Conservation (phyloP, 305 asterid genomes). For the Fraxinus sp. region DNA sequence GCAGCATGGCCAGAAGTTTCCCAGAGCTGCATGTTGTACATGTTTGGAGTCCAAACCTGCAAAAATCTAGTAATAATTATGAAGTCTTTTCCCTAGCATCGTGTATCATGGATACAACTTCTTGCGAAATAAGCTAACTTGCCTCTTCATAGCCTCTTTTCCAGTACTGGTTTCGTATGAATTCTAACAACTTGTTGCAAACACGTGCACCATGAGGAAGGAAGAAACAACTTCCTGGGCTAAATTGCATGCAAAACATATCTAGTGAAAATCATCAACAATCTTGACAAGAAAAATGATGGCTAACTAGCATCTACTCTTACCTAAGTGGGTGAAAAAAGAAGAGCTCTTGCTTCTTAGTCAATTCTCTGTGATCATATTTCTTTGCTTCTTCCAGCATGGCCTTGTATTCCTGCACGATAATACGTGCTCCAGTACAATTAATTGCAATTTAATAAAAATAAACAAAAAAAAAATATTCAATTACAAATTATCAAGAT, state of each 20-base stretch:
- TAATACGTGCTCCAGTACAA: conserved; percentile 13
- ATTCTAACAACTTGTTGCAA: conserved; percentile 83
- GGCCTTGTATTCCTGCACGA: conserved; percentile 72
- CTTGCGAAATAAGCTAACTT: conserved; percentile 8
- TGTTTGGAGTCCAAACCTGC: conserved; percentile 89
- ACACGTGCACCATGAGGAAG: conserved; percentile 72
- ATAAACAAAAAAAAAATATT: background rate
- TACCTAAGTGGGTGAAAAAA: conserved; percentile 94
- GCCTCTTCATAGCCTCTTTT: conserved; percentile 71
- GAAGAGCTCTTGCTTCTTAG: conserved; percentile 96
- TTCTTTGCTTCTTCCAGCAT: conserved; percentile 96
- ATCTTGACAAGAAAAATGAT: conserved; percentile 15
- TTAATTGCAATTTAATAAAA: background rate
- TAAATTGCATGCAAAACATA: conserved; percentile 34
- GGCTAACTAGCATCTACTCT: conserved; percentile 16
- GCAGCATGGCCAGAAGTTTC: conserved; percentile 99
- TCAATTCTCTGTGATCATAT: conserved; percentile 93
- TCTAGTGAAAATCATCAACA: conserved; percentile 18
- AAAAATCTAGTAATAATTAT: conserved; percentile 28
- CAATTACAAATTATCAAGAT: background rate
- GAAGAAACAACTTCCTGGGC: conserved; percentile 98
- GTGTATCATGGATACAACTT: background rate
- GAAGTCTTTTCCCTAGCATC: conserved; percentile 3
- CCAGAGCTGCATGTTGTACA: conserved; percentile 97
- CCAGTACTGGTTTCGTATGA: conserved; percentile 69